Conservation (phyloP, 1,284 basidiomycete genomes). For the Moniliophthora roreri region DNA sequence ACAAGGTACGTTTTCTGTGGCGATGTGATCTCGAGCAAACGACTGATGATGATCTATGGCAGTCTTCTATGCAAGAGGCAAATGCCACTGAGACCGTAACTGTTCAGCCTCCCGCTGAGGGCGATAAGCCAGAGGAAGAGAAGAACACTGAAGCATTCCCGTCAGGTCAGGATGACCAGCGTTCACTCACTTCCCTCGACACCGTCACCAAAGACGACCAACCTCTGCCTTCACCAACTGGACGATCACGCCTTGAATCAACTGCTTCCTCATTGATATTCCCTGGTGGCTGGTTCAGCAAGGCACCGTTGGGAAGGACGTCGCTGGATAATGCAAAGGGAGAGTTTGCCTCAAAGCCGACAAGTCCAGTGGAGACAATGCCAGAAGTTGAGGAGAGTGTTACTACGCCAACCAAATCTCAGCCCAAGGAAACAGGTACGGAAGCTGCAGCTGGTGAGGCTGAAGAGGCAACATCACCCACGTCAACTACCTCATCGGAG, state of each 20-base stretch:
- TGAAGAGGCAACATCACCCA: neutral
- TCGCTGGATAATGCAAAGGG: slow-evolving; percentile 53
- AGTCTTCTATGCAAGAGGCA: no score
- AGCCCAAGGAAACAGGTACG: no score
- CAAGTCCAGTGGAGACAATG: slow-evolving; percentile 17
- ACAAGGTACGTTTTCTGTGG: no score
- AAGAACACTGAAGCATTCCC: slow-evolving; percentile 7
- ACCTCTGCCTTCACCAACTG: slow-evolving; percentile 4
- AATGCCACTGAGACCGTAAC: neutral
- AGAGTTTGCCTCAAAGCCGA: slow-evolving; percentile 40
- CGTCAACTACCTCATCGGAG: neutral
- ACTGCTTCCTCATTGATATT: slow-evolving; percentile 54
- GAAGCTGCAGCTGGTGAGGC: neutral
- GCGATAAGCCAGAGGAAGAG: neutral
- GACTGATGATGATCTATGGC: no score
- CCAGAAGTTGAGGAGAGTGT: neutral
- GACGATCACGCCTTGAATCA: slow-evolving; percentile 46
- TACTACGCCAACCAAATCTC: neutral
- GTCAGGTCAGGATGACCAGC: neutral
- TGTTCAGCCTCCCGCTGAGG: slow-evolving; percentile 2
- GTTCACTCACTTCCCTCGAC: slow-evolving; percentile 10
- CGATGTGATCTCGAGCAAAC: no score
- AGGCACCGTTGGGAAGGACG: slow-evolving; percentile 37
- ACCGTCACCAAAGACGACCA: slow-evolving; percentile 11
- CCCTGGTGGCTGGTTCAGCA: slow-evolving; percentile 58